These are phyloP conservation scores for Chlorophyllum brunneum DNA, from an alignment of 768 basidiomycete species.

Conservation along the genomic window DNA sequence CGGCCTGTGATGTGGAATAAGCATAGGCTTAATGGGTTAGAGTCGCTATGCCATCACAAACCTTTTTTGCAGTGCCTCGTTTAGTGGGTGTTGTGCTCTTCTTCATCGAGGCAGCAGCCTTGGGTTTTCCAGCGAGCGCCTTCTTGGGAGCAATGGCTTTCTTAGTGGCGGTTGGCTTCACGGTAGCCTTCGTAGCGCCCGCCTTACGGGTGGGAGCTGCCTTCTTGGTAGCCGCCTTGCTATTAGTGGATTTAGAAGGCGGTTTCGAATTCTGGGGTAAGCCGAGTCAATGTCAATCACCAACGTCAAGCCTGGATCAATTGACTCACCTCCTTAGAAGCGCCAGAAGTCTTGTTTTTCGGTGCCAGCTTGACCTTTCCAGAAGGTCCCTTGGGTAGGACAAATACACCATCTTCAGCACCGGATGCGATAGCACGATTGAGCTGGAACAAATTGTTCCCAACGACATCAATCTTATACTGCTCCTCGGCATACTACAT, in stretches of 20 bases:
- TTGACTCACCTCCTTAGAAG: constrained; percentile 56
- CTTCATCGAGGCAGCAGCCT: constrained; percentile 14
- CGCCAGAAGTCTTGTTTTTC: constrained; percentile 41
- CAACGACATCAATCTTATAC: constrained; percentile 70
- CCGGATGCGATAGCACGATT: constrained; percentile 71
- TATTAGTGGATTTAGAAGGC: constrained; percentile 32
- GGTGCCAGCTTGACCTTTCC: constrained; percentile 66
- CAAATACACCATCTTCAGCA: constrained; percentile 43
- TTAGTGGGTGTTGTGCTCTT: constrained; percentile 32
- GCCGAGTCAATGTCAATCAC: constrained; percentile 6
- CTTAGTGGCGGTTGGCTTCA: constrained; percentile 22
- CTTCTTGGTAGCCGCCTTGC: constrained; percentile 27
- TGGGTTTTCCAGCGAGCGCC: constrained; percentile 21
- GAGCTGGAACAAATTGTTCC: constrained; percentile 66
- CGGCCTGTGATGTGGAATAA: constrained; percentile 33
- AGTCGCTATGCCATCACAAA: constrained; percentile 18
- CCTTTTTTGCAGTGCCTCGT: constrained; percentile 64
- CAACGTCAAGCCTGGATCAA: constrained; percentile 3
- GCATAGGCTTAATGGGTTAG: constrained; percentile 1
- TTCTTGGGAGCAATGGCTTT: constrained; percentile 25
- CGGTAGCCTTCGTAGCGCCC: constrained; percentile 24
- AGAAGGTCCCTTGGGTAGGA: constrained; percentile 40
- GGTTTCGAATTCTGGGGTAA: constrained; percentile 43
- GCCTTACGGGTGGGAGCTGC: constrained; percentile 29
- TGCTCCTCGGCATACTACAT: constrained; percentile 76